Base-by-base conservation (phyloP, 257 asterid genomes). In the Apocynum venetum region DNA sequence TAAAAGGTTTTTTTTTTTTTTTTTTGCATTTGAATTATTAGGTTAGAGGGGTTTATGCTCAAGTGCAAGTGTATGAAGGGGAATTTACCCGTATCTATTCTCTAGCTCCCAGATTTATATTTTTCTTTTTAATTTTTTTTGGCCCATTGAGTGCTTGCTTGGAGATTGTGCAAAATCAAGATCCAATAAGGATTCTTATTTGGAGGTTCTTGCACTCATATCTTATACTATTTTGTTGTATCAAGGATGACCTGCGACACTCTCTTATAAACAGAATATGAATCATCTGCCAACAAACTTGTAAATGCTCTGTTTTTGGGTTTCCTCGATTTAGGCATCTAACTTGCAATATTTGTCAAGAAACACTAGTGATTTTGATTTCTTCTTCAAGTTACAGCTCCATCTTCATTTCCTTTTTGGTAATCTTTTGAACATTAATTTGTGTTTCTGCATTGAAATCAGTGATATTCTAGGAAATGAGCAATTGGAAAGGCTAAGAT, bases 161-260 rank as follows among this genome's bases (percentile, higher is more conserved):
- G 46, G 61, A 48, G 44, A 71, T 71, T 35, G n/a, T 48, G 59
- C 48, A 14, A 49, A 69, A 72, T 51, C 61, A 72, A 49, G 64
- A 51, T 35, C 47, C 41, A 51, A 35, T 41, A 51, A 14, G 35
- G 15, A 51, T 52, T 72, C 6, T 35, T 31, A 7, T 6, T 56
- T 51, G 15, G 20, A 15, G 48, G 43, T 9, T 72, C 60, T 35
- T 36, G 59, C n/a, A 48, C 48, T 36, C 31, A 6, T 72, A 1
- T 52, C 35, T 71, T 10, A 46, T 11, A 2, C 52, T 40, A 17
- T 48, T 25, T 7, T 19, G 31, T 41, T 43, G 38, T 43, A 31
- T 14, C 56, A 68, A 69, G 56, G 15, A 9, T 8, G 10, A 43
- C 9, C 55, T 44, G 31, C 49, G 40, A 71, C 56, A 15, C 20